Evolutionary conservation across 2,329 filamentous ascomycete genomes (phyloP), one percentile per base, ranked within the genome.

Genomic region (Trichoderma sp.): DNA sequence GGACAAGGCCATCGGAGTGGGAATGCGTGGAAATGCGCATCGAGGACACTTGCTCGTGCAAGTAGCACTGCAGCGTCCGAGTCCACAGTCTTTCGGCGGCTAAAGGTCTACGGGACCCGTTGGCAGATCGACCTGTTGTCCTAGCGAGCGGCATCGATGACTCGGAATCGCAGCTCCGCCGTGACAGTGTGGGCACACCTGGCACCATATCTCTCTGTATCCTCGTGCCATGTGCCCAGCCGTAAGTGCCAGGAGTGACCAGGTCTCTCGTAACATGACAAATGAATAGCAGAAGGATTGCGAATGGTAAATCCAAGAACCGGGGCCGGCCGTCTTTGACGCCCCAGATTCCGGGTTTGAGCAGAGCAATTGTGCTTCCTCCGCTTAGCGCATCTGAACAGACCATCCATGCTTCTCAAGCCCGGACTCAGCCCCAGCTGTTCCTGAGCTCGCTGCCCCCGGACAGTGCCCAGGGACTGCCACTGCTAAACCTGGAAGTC

Each of bases 391-490:
- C 63, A 68, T 68, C 65, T 68, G 53, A n/a, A 39, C 53, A 26
- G 57, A 62, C 61, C 57, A 68, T 61, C 61, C 55, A 69, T 62
- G 39, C 30, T 62, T 71, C 61, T 65, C 53, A 53, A 70, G 39
- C 72, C 66, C 66, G 69, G 65, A 72, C 74, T 72, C 74, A 74
- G 75, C 66, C 74, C 76, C 75, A 53, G 65, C 65, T 26, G 53
- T 68, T 58, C 65, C 65, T 58, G 61, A 47, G 17, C 28, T n/a
- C 62, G 4, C 47, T 58, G 50, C 12, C 20, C 50, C 65, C 65
- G 34, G 65, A 26, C 53, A 43, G 9, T 17, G 47, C 17, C 61
- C n/a, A 28, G 34, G 20, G 36, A 62, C 34, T 39, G 34, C 59
- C 34, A 23, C 6, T 30, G 23, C 23, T 43, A 0, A 34, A 30